Evolutionary conservation across 305 asterid genomes (phyloP), one percentile per base, ranked within the genome.

Genomic region (Solanum chacoense): DNA sequence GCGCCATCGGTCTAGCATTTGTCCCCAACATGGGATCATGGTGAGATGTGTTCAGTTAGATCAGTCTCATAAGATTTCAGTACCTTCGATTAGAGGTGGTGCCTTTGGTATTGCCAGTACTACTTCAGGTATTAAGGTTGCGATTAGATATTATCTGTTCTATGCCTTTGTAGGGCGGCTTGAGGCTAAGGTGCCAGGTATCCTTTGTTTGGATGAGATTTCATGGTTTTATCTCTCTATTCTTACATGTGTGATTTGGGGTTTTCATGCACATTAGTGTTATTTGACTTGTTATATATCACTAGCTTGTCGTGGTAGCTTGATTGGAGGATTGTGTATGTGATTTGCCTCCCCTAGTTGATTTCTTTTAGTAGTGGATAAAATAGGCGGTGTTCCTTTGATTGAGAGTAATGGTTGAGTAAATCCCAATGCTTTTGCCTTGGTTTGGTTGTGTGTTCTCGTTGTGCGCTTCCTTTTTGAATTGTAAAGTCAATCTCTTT

Each of bases 71-170:
- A 18, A 1, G 67, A 7, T 55, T 16, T 55, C 2, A 55, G 24
- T 22, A 55, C n/a, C 67, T 55, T 55, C 2, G 10, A 5, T 18
- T 55, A 55, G 10, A 55, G 67, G 67, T 6, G 24, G n/a, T 55
- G 10, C 24, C 67, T 55, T 55, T 55, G n/a, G 67, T 55, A 18
- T 55, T 55, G 2, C 1, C 4, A 2, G 24, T 55, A 55, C 67
- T 18, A 55, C 67, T 55, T 55, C 24, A 55, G 24, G 22, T 45
- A 14, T 45, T 45, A 5, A 55, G 24, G 67, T 7, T 55, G 4
- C 10, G 10, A 6, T 55, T 0, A 2, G 0, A 16, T 16, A 55
- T 18, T 4, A 55, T 55, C 0, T 7, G 2, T 18, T 55, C 11
- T 55, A 18, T 55, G 67, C 10, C 8, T 55, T 16, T 55, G 10